Percentiles rank a stretch among this genome's conserved stretches.
Conservation (phyloP, 805 yeast genomes). For the Saccharomycodes ludwigii region DNA sequence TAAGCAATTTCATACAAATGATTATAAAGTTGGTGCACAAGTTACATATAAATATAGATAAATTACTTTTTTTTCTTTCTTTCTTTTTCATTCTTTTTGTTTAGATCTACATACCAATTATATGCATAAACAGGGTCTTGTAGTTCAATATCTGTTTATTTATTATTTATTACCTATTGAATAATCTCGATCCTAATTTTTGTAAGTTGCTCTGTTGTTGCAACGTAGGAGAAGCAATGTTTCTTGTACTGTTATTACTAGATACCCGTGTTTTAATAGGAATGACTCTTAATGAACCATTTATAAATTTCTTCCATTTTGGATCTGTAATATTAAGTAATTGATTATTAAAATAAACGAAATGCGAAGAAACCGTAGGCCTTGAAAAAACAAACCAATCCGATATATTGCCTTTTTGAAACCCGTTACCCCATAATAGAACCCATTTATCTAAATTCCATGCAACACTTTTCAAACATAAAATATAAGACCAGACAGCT, state of each 20-base stretch:
- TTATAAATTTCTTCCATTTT: conserved; percentile 19
- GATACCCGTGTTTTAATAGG: conserved; percentile 9
- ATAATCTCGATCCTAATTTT: conserved; percentile 12
- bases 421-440: not conserved
- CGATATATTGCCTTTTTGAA: not conserved
- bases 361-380: conserved; percentile 1
- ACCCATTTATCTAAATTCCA: not conserved
- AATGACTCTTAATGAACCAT: conserved; percentile 13
- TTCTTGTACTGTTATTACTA: conserved; percentile 4
- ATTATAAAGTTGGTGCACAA: conserved; percentile 59
- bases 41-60: conserved; percentile 33
- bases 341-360: conserved; percentile 4
- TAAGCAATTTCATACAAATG: conserved; percentile 51
- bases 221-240: conserved; percentile 1
- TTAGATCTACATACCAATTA: conserved; percentile 7
- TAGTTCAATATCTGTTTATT: not conserved
- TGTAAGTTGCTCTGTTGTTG: conserved; percentile 8
- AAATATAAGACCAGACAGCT: conserved; percentile 20
- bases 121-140: conserved; percentile 1
- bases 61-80: conserved; percentile 5
- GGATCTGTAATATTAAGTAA: conserved; percentile 26
- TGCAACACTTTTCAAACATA: conserved; percentile 17
- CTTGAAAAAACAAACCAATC: conserved; percentile 5
- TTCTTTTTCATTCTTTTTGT: too few species aligned
- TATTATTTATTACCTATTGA: conserved; percentile 10